Percentiles rank a stretch among this genome's conserved stretches.
Conservation (phyloP, 2,329 filamentous ascomycete species). For the Fusarium sp. region DNA sequence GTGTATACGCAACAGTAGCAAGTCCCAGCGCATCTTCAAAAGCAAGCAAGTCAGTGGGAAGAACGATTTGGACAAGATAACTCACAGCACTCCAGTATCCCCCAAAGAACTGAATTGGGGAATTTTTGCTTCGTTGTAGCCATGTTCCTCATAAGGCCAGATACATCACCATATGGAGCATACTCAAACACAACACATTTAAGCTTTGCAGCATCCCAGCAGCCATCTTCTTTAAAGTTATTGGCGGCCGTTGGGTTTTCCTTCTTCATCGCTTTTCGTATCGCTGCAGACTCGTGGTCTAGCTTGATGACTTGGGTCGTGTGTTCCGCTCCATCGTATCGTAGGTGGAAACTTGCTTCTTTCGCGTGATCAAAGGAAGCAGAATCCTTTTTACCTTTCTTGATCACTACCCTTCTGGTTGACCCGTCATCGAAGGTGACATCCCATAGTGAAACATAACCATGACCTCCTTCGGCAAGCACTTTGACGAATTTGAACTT, state of each 20-base stretch:
- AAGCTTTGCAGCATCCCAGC: conserved; percentile 1
- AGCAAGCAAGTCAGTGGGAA: neutral
- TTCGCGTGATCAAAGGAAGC: conserved; percentile 5
- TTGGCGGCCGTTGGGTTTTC: neutral
- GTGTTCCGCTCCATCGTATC: conserved; percentile 46
- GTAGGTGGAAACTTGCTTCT: conserved; percentile 43
- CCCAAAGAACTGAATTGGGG: conserved; percentile 44
- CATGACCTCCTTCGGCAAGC: conserved; percentile 46
- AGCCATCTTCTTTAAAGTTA: neutral
- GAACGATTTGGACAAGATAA: neutral
- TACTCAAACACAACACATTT: conserved; percentile 46
- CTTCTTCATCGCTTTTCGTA: conserved; percentile 12
- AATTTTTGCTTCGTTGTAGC: conserved; percentile 2
- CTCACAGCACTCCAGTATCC: conserved; percentile 49
- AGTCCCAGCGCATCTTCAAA: conserved; percentile 46
- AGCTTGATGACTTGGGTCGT: conserved; percentile 47
- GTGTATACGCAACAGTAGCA: conserved; percentile 46
- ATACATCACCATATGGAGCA: conserved; percentile 42
- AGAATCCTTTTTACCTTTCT: conserved; percentile 20
- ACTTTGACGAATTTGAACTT: conserved; percentile 43
- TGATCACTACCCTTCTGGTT: conserved; percentile 45
- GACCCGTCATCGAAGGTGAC: conserved; percentile 38
- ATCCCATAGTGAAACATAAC: conserved; percentile 43
- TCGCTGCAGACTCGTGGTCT: conserved; percentile 10
- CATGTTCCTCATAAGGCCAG: conserved; percentile 28